Base-by-base conservation (phyloP, 1,139 yeast species). In the Insectozyma bohioensis region DNA sequence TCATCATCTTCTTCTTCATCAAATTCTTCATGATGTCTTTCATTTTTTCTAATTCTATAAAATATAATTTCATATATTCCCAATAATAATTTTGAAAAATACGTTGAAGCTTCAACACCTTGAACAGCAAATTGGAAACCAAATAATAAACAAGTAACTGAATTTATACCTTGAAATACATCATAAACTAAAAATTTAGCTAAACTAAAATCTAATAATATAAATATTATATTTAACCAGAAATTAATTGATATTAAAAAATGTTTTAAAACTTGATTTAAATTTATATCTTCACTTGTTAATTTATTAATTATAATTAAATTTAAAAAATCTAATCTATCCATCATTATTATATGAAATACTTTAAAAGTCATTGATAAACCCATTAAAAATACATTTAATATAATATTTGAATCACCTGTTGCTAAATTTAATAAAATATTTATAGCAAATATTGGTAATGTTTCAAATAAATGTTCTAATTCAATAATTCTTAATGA, bases 71-170 rank as follows among this genome's bases (percentile, higher is more conserved):
- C 97, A 43, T 71, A 67, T 19, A 78, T 54, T 44, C 80, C 79
- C 39, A 86, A 57, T 2, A 63, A 39, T 35, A 75, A 66, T 48
- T 80, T 78, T 25, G 72, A 61, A 12, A 66, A 58, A 30, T 70
- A 62, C 6, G 76, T 63, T 13, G 76, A 46, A 13, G 79, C 56
- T 33, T 80, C 83, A 17, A 83, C 67, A 11, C 78, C 74, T 40
- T 82, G 67, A 33, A 85, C 62, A 4, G 85, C 80, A 54, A 83
- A 83, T 47, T 85, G 94, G 53, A 86, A 80, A 0, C 92, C 92
- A 57, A 85, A 81, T 20, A 76, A 61, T 56, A 72, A 48, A 68
- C 80, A 67, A 2, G 63, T 79, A 51, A 56, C 75, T 51, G 54
- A 75, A 60, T 54, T 77, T 56, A 48, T 64, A 28, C 74, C 75